Conservation (phyloP, 805 yeast genomes). For the Myxozyma vanderwaltii region DNA sequence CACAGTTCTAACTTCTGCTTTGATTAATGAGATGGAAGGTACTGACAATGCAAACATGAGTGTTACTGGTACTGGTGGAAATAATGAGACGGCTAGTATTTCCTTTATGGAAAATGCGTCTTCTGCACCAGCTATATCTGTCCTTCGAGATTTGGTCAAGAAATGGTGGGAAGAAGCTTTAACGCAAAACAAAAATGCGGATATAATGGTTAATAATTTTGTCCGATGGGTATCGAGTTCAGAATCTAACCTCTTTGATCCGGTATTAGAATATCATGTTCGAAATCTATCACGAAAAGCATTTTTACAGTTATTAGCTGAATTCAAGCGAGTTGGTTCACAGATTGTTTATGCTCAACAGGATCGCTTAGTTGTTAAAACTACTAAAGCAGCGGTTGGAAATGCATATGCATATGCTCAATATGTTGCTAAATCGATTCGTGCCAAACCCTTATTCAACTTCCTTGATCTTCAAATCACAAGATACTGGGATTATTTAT, state of each 20-base stretch:
- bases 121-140: conserved; percentile 69
- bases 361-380: conserved; percentile 69
- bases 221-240: conserved; percentile 85
- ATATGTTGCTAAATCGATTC: conserved; percentile 71
- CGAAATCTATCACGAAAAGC: conserved; percentile 85
- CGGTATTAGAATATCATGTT: conserved; percentile 79
- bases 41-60: conserved; percentile 63
- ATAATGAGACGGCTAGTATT: conserved; percentile 20
- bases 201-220: conserved; percentile 76
- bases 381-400: conserved; percentile 75
- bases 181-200: conserved; percentile 68
- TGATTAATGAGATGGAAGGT: conserved; percentile 87
- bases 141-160: conserved; percentile 72
- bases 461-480: conserved; percentile 73
- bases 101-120: conserved; percentile 80
- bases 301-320: conserved; percentile 75
- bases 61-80: conserved; percentile 39
- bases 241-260: conserved; percentile 72
- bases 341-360: conserved; percentile 76
- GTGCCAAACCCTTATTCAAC: conserved; percentile 79
- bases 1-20: conserved; percentile 79
- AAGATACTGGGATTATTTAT: conserved; percentile 86
- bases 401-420: conserved; percentile 90
- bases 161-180: conserved; percentile 94
- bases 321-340: conserved; percentile 78